phyloP scores from a whole-genome alignment of 1,284 basidiomycete species.

The Cutaneotrichosporon mucoides region DNA sequence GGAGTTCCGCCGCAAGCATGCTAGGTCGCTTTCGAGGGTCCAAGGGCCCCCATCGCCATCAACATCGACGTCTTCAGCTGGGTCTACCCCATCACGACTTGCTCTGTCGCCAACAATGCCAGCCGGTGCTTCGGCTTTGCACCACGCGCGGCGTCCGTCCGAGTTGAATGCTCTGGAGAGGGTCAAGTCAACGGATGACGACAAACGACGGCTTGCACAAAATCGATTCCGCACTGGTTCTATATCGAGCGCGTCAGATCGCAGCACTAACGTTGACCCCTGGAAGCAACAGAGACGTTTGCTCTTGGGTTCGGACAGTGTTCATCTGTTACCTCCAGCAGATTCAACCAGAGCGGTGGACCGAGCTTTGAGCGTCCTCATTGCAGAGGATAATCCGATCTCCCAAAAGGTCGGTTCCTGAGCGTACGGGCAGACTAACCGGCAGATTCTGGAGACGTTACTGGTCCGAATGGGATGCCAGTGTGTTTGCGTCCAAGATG shows the following conservation, averaged over 20 bases:
- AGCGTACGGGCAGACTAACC: background rate
- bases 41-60: slow-evolving; percentile 63
- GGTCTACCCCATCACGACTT: slow-evolving; percentile 80
- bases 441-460: slow-evolving; percentile 79
- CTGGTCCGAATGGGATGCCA: slow-evolving; percentile 88
- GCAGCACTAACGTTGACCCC: slow-evolving; percentile 31
- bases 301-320: background rate
- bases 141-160: slow-evolving; percentile 73
- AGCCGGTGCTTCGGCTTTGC: background rate
- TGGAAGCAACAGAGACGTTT: slow-evolving; percentile 11
- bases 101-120: slow-evolving; percentile 26
- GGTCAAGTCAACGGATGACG: slow-evolving; percentile 75
- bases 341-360: background rate
- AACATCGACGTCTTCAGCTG: slow-evolving; percentile 86
- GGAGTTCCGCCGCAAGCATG: slow-evolving; percentile 10
- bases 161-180: slow-evolving; percentile 79
- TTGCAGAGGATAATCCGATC: slow-evolving; percentile 97
- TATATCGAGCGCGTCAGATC: slow-evolving; percentile 52
- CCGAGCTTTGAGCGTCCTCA: slow-evolving; percentile 68
- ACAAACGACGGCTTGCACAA: slow-evolving; percentile 65
- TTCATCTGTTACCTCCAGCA: slow-evolving; percentile 6
- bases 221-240: slow-evolving; percentile 83
- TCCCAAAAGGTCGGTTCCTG: slow-evolving; percentile 62
- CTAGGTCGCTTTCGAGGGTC: background rate
- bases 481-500: slow-evolving; percentile 89